Conservation (phyloP, 345 rosid species). For the Rhodomyrtus tomentosa region DNA sequence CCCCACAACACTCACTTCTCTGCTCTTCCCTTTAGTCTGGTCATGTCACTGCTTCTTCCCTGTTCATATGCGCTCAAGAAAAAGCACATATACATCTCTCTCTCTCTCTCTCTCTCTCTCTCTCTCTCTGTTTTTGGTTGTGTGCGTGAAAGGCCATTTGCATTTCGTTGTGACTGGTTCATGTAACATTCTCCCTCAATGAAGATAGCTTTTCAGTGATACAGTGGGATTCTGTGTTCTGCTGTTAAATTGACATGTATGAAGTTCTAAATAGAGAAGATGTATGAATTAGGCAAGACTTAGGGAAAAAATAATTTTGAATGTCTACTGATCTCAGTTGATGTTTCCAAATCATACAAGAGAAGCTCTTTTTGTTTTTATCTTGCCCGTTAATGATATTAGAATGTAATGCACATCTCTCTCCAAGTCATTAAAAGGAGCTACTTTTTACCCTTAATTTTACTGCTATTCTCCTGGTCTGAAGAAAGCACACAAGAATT, state of each 20-base stretch:
- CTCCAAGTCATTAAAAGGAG: neutral
- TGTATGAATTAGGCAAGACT: neutral
- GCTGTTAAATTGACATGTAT: neutral
- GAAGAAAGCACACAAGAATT: neutral
- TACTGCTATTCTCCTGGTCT: neutral
- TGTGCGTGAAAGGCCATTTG: neutral
- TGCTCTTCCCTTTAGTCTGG: neutral
- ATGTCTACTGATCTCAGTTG: neutral
- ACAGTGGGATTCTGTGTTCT: neutral
- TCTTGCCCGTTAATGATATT: neutral
- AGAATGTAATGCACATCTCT: neutral
- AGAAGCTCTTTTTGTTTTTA: neutral
- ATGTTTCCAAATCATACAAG: neutral
- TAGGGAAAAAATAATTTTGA: neutral
- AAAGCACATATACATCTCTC: neutral
- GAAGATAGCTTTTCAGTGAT: neutral
- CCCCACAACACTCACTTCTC: neutral
- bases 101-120: neutral
- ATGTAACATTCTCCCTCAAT: neutral
- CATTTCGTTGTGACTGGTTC: neutral
- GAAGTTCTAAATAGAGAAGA: neutral
- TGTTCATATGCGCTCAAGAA: neutral
- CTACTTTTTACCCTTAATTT: neutral
- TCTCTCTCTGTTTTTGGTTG: neutral
- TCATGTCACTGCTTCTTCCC: neutral